A percentile compares a stretch with the other conserved stretches of the same genome.
These are phyloP conservation scores for Nemania sp. DNA, from an alignment of 2,329 filamentous ascomycete genomes.

Conservation along the genomic window DNA sequence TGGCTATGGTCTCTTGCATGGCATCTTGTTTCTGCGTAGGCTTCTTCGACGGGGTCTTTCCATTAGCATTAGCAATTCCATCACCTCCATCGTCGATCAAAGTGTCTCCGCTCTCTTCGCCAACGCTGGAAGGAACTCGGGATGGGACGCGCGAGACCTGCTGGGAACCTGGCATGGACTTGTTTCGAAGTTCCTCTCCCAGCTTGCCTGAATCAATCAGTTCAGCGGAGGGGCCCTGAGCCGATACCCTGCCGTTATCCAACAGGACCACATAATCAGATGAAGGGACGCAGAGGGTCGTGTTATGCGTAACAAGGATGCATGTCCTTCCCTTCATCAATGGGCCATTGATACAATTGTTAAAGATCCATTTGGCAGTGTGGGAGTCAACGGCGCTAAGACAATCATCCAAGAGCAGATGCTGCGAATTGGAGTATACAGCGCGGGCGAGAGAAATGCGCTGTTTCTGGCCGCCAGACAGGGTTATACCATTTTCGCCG, in stretches of 20 bases:
- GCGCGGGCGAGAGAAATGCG: constrained; percentile 95
- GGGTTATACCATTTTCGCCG: constrained; percentile 94
- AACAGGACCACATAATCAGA: constrained; percentile 82
- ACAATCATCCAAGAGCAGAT: constrained; percentile 91
- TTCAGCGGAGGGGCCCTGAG: constrained; percentile 76
- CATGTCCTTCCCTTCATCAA: constrained; percentile 90
- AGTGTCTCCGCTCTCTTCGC: constrained; percentile 63
- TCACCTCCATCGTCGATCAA: constrained; percentile 58
- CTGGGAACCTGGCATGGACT: constrained; percentile 70
- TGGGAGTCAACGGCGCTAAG: constrained; percentile 96
- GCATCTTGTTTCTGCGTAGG: constrained; percentile 57
- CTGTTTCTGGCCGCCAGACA: constrained; percentile 97
- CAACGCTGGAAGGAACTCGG: constrained; percentile 74
- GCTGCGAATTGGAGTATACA: constrained; percentile 91
- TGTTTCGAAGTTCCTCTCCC: constrained; percentile 78
- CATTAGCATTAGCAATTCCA: constrained; percentile 50
- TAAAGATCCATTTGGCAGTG: constrained; percentile 97
- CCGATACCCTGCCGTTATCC: constrained; percentile 79
- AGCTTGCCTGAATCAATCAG: constrained; percentile 87
- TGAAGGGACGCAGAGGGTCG: constrained; percentile 80
- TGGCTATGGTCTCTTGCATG: constrained; percentile 77
- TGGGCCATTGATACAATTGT: constrained; percentile 85
- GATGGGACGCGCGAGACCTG: constrained; percentile 76
- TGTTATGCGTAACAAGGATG: constrained; percentile 94
- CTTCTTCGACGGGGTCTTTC: constrained; percentile 52